Conservation (phyloP, 441 rosid genomes). For the Arabidopsis hybrid region DNA sequence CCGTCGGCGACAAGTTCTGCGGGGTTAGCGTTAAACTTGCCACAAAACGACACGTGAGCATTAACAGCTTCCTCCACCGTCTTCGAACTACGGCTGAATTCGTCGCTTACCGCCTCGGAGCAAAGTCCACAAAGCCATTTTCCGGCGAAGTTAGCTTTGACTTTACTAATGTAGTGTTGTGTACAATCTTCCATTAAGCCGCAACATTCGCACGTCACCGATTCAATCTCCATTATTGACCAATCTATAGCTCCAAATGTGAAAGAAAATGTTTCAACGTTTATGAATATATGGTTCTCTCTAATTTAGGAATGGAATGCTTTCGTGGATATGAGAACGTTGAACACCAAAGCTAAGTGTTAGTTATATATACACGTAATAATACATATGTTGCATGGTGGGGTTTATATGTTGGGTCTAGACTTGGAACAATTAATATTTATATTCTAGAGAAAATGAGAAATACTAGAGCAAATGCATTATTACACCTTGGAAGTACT, state of each 20-base stretch:
- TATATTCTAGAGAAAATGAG: constrained; percentile 38
- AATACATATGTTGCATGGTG: constrained; percentile 38
- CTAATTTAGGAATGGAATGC: constrained; percentile 1
- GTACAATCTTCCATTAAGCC: constrained; percentile 94
- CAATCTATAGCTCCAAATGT: constrained; percentile 5
- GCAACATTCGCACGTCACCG: constrained; percentile 88
- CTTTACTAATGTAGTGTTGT: constrained; percentile 70
- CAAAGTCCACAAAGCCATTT: constrained; percentile 98
- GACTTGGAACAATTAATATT: constrained; percentile 22
- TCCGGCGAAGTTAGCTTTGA: constrained; percentile 81
- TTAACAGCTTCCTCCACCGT: constrained; percentile 83
- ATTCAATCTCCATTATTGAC: constrained; percentile 77
- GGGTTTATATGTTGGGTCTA: constrained; percentile 37
- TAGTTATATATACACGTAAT: constrained; percentile 24
- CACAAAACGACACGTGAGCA: constrained; percentile 94
- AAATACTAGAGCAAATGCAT: constrained; percentile 24
- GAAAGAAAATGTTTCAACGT: not conserved
- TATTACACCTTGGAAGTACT: constrained; percentile 16
- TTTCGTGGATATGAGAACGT: constrained; percentile 28
- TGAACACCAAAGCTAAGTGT: constrained; percentile 12
- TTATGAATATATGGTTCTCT: constrained; percentile 8
- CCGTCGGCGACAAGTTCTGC: constrained; percentile 94
- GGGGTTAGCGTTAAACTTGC: constrained; percentile 82
- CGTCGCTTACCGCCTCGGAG: constrained; percentile 91
- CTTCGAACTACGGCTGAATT: constrained; percentile 55